These are phyloP conservation scores for Tilletia caries DNA, from an alignment of 1,284 basidiomycete species.

Conservation along the genomic window DNA sequence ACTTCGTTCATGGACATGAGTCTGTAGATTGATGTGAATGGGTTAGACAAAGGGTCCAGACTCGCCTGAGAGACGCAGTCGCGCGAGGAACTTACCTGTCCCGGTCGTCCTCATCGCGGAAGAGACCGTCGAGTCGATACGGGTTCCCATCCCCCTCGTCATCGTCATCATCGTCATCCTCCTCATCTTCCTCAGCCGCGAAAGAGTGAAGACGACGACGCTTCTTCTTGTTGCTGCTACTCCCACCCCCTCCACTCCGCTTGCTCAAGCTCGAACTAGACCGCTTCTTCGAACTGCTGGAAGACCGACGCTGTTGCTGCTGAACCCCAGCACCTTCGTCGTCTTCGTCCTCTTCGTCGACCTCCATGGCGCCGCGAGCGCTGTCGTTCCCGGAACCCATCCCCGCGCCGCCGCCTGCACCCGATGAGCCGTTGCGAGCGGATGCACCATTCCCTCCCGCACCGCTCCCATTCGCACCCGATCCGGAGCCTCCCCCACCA, in stretches of 20 bases:
- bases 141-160: slow-evolving; percentile 59
- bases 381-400: not conserved
- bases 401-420: not conserved
- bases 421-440: not conserved
- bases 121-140: slow-evolving; percentile 87
- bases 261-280: slow-evolving; percentile 1
- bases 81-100: slow-evolving; percentile 60
- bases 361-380: not conserved
- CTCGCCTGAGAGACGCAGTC: not conserved
- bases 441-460: not conserved
- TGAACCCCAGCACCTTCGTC: not conserved
- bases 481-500: not conserved
- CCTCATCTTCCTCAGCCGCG: slow-evolving; percentile 14
- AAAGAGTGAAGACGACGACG: slow-evolving; percentile 4
- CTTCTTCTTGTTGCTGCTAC: slow-evolving; percentile 2
- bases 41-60: not conserved
- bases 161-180: slow-evolving; percentile 22
- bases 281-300: slow-evolving; percentile 8
- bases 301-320: not conserved
- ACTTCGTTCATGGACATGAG: slow-evolving; percentile 77
- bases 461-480: not conserved
- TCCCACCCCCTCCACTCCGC: not conserved
- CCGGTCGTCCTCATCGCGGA: slow-evolving; percentile 75
- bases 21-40: slow-evolving; percentile 56
- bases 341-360: slow-evolving; percentile 11